A percentile compares a stretch with the other conserved stretches of the same genome.
Conservation (phyloP, 352 stramenopile species). For the Globisporangium recalcitrans region DNA sequence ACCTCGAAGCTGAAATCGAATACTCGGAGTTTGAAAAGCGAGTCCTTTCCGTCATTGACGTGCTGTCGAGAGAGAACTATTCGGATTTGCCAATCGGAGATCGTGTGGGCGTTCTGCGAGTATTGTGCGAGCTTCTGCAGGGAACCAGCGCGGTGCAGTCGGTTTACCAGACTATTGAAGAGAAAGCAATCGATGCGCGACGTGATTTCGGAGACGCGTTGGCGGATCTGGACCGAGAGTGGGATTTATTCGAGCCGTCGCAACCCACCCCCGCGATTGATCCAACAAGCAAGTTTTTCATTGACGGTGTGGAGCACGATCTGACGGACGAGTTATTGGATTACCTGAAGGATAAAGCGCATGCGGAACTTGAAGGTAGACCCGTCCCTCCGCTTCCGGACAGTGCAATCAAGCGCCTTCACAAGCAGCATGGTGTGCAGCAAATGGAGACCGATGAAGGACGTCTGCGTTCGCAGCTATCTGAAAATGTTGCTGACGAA, state of each 20-base stretch:
- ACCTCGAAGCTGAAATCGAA: slow-evolving; percentile 31
- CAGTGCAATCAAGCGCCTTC: slow-evolving; percentile 28
- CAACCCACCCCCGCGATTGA: slow-evolving; percentile 45
- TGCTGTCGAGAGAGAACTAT: slow-evolving; percentile 71
- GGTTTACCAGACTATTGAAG: slow-evolving; percentile 57
- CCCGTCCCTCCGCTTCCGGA: slow-evolving; percentile 41
- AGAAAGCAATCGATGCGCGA: slow-evolving; percentile 52
- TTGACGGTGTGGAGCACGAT: slow-evolving; percentile 65
- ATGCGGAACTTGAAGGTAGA: slow-evolving; percentile 50
- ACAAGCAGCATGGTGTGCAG: slow-evolving; percentile 11
- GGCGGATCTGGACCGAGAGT: slow-evolving; percentile 57
- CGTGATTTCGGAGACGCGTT: slow-evolving; percentile 47
- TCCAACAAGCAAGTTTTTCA: slow-evolving; percentile 59
- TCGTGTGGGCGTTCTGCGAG: slow-evolving; percentile 49
- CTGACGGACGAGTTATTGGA: slow-evolving; percentile 65
- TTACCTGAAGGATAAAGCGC: slow-evolving; percentile 60
- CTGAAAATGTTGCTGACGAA: slow-evolving; percentile 18
- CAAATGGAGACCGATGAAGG: not conserved
- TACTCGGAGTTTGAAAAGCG: slow-evolving; percentile 64
- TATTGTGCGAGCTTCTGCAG: slow-evolving; percentile 66
- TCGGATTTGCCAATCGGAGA: slow-evolving; percentile 43
- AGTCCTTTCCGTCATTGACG: slow-evolving; percentile 46
- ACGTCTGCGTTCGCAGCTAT: slow-evolving; percentile 10
- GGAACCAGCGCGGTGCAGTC: slow-evolving; percentile 47
- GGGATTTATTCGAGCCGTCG: slow-evolving; percentile 46